Percentiles rank a stretch among this genome's conserved stretches.
Evolutionary conservation across 768 basidiomycete species (phyloP).

Genomic region (Russula abietina): DNA sequence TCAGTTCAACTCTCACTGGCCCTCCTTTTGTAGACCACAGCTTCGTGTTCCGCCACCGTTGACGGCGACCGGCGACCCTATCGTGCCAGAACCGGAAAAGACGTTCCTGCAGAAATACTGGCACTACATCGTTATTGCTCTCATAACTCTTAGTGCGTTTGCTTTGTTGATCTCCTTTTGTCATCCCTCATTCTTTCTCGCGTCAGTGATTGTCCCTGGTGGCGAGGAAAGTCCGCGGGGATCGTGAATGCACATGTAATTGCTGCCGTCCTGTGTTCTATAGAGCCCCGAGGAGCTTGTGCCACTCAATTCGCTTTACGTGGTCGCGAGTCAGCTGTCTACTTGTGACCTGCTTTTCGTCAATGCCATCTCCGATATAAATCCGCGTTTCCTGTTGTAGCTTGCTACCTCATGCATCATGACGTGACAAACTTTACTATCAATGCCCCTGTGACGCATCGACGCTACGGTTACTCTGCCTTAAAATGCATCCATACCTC

Average conservation of each 20-base stretch:
- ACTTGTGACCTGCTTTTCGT: background rate
- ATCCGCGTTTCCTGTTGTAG: constrained; percentile 5
- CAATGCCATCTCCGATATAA: constrained; percentile 7
- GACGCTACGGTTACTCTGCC: background rate
- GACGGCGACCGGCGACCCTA: constrained; percentile 57
- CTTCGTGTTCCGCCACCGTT: constrained; percentile 63
- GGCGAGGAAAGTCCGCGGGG: constrained; percentile 14
- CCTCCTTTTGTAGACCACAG: constrained; percentile 46
- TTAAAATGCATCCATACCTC: background rate
- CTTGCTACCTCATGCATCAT: background rate
- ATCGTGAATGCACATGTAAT: background rate
- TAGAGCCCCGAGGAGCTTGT: background rate
- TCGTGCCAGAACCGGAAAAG: constrained; percentile 60
- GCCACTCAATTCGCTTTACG: background rate
- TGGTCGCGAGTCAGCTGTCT: background rate
- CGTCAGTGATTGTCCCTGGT: constrained; percentile 13
- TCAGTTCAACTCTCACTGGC: background rate
- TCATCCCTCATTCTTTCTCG: background rate
- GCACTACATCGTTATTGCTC: constrained; percentile 64
- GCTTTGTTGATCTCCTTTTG: background rate
- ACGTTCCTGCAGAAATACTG: constrained; percentile 86
- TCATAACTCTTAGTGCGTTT: constrained; percentile 56
- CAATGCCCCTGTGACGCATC: constrained; percentile 2
- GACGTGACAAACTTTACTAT: background rate
- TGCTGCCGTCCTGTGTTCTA: background rate